Evolutionary conservation across 495 filamentous ascomycete species (phyloP).

Genomic region (Penicillium simplicissimum): DNA sequence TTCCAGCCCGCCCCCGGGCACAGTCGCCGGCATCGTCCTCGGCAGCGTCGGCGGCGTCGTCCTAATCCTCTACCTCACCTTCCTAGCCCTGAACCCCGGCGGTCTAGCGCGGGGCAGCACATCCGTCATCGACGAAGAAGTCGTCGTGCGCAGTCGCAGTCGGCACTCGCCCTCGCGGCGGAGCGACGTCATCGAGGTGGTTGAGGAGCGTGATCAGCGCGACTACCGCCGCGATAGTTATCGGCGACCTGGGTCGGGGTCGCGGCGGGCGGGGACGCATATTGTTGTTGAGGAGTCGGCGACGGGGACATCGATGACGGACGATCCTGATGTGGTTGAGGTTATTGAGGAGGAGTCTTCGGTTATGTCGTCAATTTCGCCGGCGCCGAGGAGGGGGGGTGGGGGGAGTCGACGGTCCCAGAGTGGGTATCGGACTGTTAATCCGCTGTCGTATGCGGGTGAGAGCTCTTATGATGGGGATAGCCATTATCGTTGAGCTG

Average conservation of each 20-base stretch:
- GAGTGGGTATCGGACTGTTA: conserved; percentile 20
- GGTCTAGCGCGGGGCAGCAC: conserved; percentile 27
- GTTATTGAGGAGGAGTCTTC: conserved; percentile 37
- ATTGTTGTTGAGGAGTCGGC: conserved; percentile 34
- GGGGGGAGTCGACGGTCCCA: no score
- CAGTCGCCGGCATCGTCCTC: conserved; percentile 80
- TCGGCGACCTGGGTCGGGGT: conserved; percentile 21
- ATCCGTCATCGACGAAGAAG: conserved; percentile 27
- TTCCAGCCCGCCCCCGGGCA: conserved; percentile 63
- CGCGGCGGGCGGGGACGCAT: conserved; percentile 11
- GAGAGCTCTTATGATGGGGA: conserved; percentile 27
- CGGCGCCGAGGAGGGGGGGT: conserved; percentile 20
- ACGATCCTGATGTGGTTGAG: conserved; percentile 34
- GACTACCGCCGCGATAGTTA: conserved; percentile 27
- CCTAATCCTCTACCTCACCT: conserved; percentile 73
- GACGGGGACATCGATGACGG: conserved; percentile 22
- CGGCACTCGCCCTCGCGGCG: conserved; percentile 18
- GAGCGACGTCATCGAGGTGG: conserved; percentile 27
- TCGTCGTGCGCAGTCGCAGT: conserved; percentile 28
- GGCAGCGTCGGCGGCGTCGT: conserved; percentile 83
- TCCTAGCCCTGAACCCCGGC: conserved; percentile 59
- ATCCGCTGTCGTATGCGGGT: conserved; percentile 35
- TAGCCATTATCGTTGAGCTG: conserved; percentile 13
- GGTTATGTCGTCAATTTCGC: conserved; percentile 17
- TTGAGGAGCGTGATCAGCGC: conserved; percentile 27